Evolutionary conservation across 257 asterid genomes (phyloP).

Genomic region (Forsythia suspensa): DNA sequence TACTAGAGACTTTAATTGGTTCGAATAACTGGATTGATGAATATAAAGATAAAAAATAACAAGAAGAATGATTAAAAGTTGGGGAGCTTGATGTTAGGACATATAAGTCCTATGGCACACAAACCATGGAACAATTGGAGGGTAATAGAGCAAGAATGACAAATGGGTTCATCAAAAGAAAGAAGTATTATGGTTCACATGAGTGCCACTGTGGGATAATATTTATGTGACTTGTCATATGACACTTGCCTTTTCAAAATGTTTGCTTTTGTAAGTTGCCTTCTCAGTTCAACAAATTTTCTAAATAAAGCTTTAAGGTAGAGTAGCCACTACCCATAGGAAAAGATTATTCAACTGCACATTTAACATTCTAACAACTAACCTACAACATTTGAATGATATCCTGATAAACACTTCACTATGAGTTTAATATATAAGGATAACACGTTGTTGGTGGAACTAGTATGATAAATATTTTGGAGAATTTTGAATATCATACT

Average conservation of each 20-base stretch:
- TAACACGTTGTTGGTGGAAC: constrained; percentile 5
- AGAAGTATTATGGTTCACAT: not conserved
- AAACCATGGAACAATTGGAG: not conserved
- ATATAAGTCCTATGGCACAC: not conserved
- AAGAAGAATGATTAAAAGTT: not conserved
- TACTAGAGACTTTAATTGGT: not conserved
- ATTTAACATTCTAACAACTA: too few species aligned
- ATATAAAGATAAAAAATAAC: not conserved
- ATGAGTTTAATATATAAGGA: not conserved
- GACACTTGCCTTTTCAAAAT: not conserved
- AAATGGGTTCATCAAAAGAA: not conserved
- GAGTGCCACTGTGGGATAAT: not conserved
- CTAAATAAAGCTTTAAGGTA: not conserved
- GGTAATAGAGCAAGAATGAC: not conserved
- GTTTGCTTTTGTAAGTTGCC: not conserved
- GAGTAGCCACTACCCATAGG: not conserved
- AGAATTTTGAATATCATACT: constrained; percentile 17
- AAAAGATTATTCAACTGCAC: too few species aligned
- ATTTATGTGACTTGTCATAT: not conserved
- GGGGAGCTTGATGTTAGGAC: constrained; percentile 5
- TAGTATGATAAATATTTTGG: not conserved
- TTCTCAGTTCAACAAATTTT: not conserved
- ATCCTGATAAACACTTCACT: not conserved
- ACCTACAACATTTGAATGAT: not conserved
- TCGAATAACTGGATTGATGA: constrained; percentile 1